Evolutionary conservation across 1,284 basidiomycete species (phyloP).

Genomic region (Ganoderma lingzhi): DNA sequence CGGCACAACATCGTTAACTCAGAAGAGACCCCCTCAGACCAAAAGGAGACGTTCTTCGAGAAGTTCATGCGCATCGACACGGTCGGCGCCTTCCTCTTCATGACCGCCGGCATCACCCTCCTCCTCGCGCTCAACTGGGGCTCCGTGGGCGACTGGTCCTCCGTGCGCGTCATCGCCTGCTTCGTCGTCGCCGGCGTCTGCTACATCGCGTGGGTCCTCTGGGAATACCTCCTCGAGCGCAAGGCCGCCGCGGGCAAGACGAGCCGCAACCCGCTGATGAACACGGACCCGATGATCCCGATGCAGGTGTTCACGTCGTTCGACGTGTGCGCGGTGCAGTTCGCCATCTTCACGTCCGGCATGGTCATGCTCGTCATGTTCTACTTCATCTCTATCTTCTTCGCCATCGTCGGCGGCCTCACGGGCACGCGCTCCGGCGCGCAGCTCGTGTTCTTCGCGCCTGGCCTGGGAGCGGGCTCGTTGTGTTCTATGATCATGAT

Average conservation of each 20-base stretch:
- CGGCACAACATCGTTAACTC: conserved; percentile 28
- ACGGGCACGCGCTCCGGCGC: conserved; percentile 49
- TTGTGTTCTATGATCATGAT: conserved; percentile 41
- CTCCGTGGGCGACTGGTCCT: conserved; percentile 41
- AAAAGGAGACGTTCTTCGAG: conserved; percentile 39
- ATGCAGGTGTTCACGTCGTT: conserved; percentile 46
- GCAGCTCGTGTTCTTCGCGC: conserved; percentile 57
- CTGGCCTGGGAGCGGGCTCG: conserved; percentile 50
- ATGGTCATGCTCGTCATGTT: conserved; percentile 61
- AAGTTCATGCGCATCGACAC: conserved; percentile 53
- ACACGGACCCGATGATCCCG: conserved; percentile 52
- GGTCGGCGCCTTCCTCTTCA: conserved; percentile 52
- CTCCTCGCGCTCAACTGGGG: conserved; percentile 50
- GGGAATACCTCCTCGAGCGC: conserved; percentile 51
- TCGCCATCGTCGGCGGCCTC: conserved; percentile 51
- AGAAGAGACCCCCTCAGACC: background rate
- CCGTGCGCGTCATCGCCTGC: conserved; percentile 43
- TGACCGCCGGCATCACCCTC: conserved; percentile 45
- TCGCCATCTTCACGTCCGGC: conserved; percentile 49
- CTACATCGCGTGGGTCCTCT: conserved; percentile 46
- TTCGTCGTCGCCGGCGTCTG: conserved; percentile 51
- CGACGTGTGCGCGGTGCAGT: conserved; percentile 50
- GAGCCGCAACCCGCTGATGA: conserved; percentile 36
- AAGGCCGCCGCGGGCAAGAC: conserved; percentile 23
- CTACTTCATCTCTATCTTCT: conserved; percentile 61